Percentiles rank a stretch among this genome's conserved stretches.
These are phyloP conservation scores for Medicago arabica DNA, from an alignment of 306 rosid genomes.

Conservation along the genomic window DNA sequence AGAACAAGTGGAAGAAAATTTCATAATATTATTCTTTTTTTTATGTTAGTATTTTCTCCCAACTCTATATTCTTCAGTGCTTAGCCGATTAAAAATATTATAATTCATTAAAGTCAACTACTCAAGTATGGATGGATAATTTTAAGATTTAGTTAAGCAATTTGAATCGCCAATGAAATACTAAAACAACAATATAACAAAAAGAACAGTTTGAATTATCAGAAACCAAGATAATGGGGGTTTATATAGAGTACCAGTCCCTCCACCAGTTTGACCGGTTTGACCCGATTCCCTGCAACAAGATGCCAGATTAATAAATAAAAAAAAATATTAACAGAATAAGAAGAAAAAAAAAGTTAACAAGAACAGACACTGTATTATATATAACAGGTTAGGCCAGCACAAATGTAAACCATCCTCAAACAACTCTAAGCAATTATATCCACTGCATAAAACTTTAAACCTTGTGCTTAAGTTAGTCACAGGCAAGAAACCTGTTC, in stretches of 20 bases:
- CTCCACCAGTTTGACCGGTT: constrained; percentile 41
- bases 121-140: constrained; percentile 12
- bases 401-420: constrained; percentile 12
- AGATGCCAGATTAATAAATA: constrained; percentile 28
- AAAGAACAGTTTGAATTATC: constrained; percentile 14
- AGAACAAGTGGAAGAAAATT: constrained; percentile 15
- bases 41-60: too few relatives aligned
- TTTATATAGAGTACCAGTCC: constrained; percentile 40
- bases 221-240: constrained; percentile 26
- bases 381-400: constrained; percentile 21
- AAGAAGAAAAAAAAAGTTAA: not conserved
- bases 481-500: not conserved
- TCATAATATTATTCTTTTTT: not conserved
- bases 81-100: constrained; percentile 15
- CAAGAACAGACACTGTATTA: not conserved
- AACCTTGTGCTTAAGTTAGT: constrained; percentile 3
- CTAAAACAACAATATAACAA: constrained; percentile 6
- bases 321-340: constrained; percentile 3
- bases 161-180: constrained; percentile 32
- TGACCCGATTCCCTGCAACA: constrained; percentile 54
- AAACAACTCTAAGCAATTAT: constrained; percentile 15
- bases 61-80: too few relatives aligned
- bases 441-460: constrained; percentile 23
- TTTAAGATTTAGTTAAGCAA: constrained; percentile 18
- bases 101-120: constrained; percentile 29